Conservation (phyloP, 2,329 filamentous ascomycete species). For the Nothomitra cinnamomea region DNA sequence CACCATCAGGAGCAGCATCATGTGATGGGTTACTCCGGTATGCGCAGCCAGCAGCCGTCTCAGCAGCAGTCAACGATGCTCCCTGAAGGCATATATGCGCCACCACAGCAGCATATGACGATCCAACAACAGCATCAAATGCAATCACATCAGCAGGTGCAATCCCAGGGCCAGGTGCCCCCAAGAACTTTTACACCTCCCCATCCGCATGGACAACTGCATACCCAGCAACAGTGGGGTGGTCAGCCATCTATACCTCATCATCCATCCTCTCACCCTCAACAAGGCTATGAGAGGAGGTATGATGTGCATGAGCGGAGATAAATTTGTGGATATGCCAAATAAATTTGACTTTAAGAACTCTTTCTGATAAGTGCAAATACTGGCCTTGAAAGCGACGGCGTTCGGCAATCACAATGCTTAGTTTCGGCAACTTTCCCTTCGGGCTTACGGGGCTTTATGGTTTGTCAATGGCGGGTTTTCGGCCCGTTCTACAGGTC, state of each 20-base stretch:
- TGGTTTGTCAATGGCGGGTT: too few relatives aligned
- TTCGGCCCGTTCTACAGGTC: too few relatives aligned
- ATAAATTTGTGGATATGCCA: too few relatives aligned
- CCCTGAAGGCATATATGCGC: neutral
- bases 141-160: constrained; percentile 1
- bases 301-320: neutral
- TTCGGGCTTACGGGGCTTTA: too few relatives aligned
- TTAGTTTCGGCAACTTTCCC: too few relatives aligned
- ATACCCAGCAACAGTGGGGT: neutral
- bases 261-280: neutral
- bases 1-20: neutral
- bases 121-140: neutral
- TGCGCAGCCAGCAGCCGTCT: neutral
- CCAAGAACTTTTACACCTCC: neutral
- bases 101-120: neutral
- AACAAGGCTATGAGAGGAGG: neutral
- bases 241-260: neutral
- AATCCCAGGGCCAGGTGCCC: neutral
- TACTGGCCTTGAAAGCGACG: too few relatives aligned
- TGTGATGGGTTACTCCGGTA: neutral
- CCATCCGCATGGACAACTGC: neutral
- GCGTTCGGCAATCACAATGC: too few relatives aligned
- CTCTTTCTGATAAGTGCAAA: too few relatives aligned
- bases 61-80: neutral
- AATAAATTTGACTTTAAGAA: too few relatives aligned